Conservation (phyloP, 768 basidiomycete genomes). For the Krasilnikovozyma curviuscula region DNA sequence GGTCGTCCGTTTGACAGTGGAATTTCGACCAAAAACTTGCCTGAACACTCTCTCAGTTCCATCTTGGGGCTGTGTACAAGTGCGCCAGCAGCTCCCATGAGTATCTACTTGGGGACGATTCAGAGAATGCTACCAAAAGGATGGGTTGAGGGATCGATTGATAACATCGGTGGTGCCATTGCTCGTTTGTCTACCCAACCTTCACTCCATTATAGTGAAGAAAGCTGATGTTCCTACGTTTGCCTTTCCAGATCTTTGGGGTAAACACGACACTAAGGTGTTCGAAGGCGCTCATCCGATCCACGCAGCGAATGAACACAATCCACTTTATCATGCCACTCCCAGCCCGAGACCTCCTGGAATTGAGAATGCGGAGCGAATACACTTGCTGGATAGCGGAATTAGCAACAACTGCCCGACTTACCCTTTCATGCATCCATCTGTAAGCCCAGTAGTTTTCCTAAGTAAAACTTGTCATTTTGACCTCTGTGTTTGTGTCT, state of each 20-base stretch:
- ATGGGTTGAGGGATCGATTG: slow-evolving; percentile 9
- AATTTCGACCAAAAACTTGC: slow-evolving; percentile 1
- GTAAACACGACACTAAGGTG: slow-evolving; percentile 5
- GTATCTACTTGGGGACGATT: slow-evolving; percentile 13
- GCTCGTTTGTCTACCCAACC: slow-evolving; percentile 1
- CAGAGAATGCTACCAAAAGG: slow-evolving; percentile 13
- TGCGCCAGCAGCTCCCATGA: slow-evolving; percentile 11
- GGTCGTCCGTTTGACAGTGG: slow-evolving; percentile 11
- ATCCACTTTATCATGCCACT: slow-evolving; percentile 9
- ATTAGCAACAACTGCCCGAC: slow-evolving; percentile 13
- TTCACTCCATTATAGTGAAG: no score
- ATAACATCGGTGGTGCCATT: slow-evolving; percentile 10
- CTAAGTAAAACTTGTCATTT: no score
- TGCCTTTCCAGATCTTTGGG: slow-evolving; percentile 6
- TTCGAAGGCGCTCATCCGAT: slow-evolving; percentile 12
- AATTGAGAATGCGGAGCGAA: slow-evolving; percentile 10
- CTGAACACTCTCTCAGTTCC: slow-evolving; percentile 8
- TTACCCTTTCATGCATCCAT: slow-evolving; percentile 12
- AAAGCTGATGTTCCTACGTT: not conserved
- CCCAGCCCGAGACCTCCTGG: slow-evolving; percentile 6
- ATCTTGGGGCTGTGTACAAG: slow-evolving; percentile 11
- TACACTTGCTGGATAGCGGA: slow-evolving; percentile 6
- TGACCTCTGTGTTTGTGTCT: no score
- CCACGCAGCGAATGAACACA: slow-evolving; percentile 11
- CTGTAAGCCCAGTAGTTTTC: slow-evolving; percentile 5